Evolutionary conservation across 371 early-diverging fungal species (phyloP).

Genomic region (Mortierella sp.): DNA sequence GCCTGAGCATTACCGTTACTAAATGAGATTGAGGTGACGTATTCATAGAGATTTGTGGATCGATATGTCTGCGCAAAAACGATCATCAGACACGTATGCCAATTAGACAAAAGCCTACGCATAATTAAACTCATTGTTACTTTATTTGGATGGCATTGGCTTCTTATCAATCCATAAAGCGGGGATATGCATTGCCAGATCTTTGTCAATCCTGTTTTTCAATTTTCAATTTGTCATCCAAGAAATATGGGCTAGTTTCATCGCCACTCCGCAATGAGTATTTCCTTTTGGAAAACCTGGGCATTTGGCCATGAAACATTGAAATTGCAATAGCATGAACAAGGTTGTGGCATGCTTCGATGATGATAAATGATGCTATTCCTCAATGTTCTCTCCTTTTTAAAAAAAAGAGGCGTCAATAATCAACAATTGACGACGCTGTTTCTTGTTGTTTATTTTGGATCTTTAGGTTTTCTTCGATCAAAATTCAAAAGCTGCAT

Average conservation of each 20-base stretch:
- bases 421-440: background rate
- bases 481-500: background rate
- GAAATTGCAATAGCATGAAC: background rate
- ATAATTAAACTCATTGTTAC: background rate
- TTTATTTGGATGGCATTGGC: background rate
- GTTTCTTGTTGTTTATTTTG: background rate
- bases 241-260: background rate
- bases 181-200: too few relatives aligned
- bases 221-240: slow-evolving; percentile 4
- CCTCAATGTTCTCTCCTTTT: background rate
- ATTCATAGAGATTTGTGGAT: background rate
- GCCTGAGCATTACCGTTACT: slow-evolving; percentile 94
- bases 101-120: too few relatives aligned
- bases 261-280: too few relatives aligned
- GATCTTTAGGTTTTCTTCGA: background rate
- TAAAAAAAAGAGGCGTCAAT: background rate
- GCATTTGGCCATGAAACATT: background rate
- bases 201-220: background rate
- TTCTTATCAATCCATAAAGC: background rate
- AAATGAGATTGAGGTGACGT: background rate
- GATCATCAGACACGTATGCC: background rate
- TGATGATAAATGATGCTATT: slow-evolving; percentile 15
- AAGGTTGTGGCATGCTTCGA: background rate
- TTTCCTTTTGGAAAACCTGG: too few relatives aligned
- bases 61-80: background rate